These are phyloP conservation scores for Proliferodiscus dingleyae DNA, from an alignment of 2,329 filamentous ascomycete species.

Conservation along the genomic window DNA sequence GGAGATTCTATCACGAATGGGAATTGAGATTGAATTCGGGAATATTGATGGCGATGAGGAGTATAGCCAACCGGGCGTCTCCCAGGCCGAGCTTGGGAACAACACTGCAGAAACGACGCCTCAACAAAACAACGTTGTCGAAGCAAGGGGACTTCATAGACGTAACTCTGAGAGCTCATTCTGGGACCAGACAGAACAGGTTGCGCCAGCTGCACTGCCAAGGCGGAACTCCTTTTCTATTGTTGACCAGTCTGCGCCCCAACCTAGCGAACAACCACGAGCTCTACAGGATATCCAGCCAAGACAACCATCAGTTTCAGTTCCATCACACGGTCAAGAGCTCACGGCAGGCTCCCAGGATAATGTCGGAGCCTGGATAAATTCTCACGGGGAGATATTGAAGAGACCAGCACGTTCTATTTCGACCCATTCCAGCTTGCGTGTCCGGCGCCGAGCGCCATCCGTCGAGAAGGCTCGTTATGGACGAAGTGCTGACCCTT, in stretches of 20 bases:
- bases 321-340: constrained; percentile 7
- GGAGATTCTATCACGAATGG: constrained; percentile 61
- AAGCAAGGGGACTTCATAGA: constrained; percentile 15
- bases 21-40: constrained; percentile 64
- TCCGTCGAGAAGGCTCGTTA: constrained; percentile 5
- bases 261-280: constrained; percentile 5
- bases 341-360: constrained; percentile 6
- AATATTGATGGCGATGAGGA: constrained; percentile 28
- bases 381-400: constrained; percentile 9
- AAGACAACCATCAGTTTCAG: constrained; percentile 2
- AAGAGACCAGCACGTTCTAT: constrained; percentile 21
- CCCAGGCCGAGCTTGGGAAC: constrained; percentile 1
- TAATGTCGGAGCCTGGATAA: constrained; percentile 26
- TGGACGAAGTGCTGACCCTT: constrained; percentile 5
- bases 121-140: constrained; percentile 13
- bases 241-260: constrained; percentile 5
- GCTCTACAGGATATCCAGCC: constrained; percentile 13
- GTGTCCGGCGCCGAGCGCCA: constrained; percentile 20
- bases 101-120: constrained; percentile 11
- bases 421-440: constrained; percentile 26
- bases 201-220: constrained; percentile 6
- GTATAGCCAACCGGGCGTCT: background rate
- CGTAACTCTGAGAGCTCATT: constrained; percentile 32
- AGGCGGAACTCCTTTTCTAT: constrained; percentile 26
- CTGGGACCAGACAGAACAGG: constrained; percentile 23